Evolutionary conservation across 176 grass and related monocot genomes (phyloP).

Genomic region (Lolium rigidum): DNA sequence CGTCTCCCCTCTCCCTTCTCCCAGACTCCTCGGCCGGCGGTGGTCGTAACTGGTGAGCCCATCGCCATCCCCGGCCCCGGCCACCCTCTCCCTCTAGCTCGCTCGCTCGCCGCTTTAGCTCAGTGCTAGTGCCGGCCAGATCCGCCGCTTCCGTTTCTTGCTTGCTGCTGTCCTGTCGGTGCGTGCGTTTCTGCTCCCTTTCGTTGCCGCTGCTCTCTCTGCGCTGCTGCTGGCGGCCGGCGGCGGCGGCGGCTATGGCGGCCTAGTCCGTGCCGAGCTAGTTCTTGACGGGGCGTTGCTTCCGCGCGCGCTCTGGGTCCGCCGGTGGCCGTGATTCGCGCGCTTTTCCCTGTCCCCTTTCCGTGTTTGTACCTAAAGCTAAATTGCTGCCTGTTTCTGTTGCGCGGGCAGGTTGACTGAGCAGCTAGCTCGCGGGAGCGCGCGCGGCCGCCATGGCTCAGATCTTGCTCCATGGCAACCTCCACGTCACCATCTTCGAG

Average conservation of each 20-base stretch:
- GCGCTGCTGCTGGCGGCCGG: not conserved
- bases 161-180: not conserved
- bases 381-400: not conserved
- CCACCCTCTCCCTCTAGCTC: not conserved
- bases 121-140: not conserved
- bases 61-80: too few species aligned
- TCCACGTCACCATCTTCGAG: slow-evolving; percentile 74
- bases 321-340: not conserved
- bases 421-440: not conserved
- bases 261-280: not conserved
- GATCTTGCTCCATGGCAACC: slow-evolving; percentile 81
- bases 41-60: slow-evolving; percentile 3
- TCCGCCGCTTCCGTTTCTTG: not conserved
- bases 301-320: not conserved
- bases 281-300: not conserved
- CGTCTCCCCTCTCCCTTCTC: not conserved
- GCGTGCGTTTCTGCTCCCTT: not conserved
- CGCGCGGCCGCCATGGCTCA: slow-evolving; percentile 53
- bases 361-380: not conserved
- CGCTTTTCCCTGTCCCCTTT: not conserved
- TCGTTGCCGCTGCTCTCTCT: not conserved
- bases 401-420: not conserved
- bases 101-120: not conserved
- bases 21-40: not conserved
- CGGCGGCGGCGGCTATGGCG: not conserved